These are phyloP conservation scores for Cryphonectria carpinicola DNA, from an alignment of 2,329 filamentous ascomycete species.

Conservation along the genomic window DNA sequence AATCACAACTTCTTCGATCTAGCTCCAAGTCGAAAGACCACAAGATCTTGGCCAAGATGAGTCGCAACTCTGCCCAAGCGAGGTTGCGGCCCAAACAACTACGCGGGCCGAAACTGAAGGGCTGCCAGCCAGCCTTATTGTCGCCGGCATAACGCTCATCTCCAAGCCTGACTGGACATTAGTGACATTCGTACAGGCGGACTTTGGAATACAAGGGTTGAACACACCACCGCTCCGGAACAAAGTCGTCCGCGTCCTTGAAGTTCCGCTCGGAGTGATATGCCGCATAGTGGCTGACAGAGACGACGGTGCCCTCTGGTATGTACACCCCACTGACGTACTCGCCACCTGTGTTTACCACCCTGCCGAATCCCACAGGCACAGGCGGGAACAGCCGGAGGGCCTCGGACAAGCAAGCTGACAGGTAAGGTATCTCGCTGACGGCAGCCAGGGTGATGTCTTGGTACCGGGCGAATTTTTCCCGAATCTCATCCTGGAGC, in stretches of 20 bases:
- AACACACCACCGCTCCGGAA: constrained; percentile 11
- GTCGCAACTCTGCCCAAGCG: constrained; percentile 10
- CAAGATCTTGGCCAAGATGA: constrained; percentile 7
- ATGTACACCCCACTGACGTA: not conserved
- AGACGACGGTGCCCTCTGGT: not conserved
- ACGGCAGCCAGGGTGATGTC: not conserved
- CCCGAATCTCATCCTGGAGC: not conserved
- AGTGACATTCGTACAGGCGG: not conserved
- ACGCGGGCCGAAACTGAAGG: constrained; percentile 10
- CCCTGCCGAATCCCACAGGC: not conserved
- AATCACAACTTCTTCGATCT: not conserved
- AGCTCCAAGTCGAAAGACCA: constrained; percentile 16
- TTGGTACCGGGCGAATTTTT: not conserved
- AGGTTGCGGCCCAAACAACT: constrained; percentile 13
- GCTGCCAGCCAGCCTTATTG: constrained; percentile 6
- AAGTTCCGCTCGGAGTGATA: constrained; percentile 10
- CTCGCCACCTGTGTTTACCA: not conserved
- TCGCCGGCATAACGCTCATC: not conserved
- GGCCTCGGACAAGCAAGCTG: not conserved
- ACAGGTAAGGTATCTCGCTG: not conserved
- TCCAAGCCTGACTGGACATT: not conserved
- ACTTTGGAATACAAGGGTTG: not conserved
- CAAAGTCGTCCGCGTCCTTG: not conserved
- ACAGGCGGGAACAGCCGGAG: not conserved
- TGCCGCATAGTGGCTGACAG: not conserved